Base-by-base conservation (phyloP, 441 rosid genomes). In the Jatropha multifida region DNA sequence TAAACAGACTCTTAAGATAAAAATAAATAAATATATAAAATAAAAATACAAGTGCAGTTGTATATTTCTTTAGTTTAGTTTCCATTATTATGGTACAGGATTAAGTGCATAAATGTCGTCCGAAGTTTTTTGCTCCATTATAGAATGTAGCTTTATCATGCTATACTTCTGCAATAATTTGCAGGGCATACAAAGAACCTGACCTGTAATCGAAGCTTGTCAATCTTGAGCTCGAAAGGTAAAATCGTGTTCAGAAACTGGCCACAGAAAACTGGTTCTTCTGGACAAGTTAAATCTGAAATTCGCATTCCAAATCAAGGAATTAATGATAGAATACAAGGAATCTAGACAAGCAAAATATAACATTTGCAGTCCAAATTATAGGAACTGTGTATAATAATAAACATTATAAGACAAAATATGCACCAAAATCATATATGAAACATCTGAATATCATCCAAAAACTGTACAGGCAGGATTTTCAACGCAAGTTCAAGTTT, bases 341-440 rank as follows among this genome's bases (percentile, higher is more conserved):
- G 44, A 20, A 14, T 49, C 0, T 18, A 54, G 26, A 18, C 41
- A 15, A 49, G 26, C 44, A 68, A 26, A 68, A 69, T 32, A 26
- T 32, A 69, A 23, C 17, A 17, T 65, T 63, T 7, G 27, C 3
- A 55, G 18, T 38, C 32, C 62, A 62, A 62, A 49, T 23, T 59
- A 49, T 46, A 44, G 8, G 15, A 3, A 51, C 18, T 5, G 10
- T n/a, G 18, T 11, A 8, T 27, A 49, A 46, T 20, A 49, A 67
- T 59, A 32, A 44, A 44, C 66, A 58, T 56, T 18, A 42, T 11
- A 48, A 67, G 55, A 58, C 55, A 75, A 67, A 44, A 9, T 52
- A 20, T 73, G 61, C 27, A 49, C 56, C 68, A 60, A 62, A 74
- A 7, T 40, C 42, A 32, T 5, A 73, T 13, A 73, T n/a, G 38